phyloP scores from a whole-genome alignment of 345 rosid species.

The Eutrema heterophyllum region DNA sequence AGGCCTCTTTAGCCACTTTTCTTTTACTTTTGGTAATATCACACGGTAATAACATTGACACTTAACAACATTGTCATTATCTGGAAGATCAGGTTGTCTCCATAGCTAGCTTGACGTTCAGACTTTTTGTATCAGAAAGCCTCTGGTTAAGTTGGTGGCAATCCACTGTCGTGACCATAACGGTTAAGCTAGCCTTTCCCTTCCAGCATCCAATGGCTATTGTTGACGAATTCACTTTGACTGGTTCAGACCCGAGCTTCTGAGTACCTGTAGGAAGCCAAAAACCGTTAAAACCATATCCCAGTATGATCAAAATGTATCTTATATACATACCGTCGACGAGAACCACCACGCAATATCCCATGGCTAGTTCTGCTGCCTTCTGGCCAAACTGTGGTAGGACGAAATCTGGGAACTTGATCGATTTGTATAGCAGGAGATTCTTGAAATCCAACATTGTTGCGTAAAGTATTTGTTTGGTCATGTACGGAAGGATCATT shows the following conservation, averaged over 20 bases:
- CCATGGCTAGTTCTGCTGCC: constrained; percentile 70
- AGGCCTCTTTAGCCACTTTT: too few species aligned
- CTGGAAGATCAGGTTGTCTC: neutral
- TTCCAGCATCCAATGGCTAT: constrained; percentile 96
- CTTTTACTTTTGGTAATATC: too few species aligned
- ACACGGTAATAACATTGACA: too few species aligned
- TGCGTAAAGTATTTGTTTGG: constrained; percentile 69
- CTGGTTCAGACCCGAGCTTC: constrained; percentile 25
- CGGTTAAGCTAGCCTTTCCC: constrained; percentile 69
- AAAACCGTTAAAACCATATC: neutral
- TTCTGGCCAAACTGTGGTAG: constrained; percentile 59
- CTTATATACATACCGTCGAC: constrained; percentile 36
- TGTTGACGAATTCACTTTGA: constrained; percentile 43
- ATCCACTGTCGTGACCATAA: constrained; percentile 82
- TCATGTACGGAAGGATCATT: constrained; percentile 77
- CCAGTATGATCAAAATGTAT: neutral
- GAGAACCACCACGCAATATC: constrained; percentile 76
- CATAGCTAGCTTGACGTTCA: constrained; percentile 7
- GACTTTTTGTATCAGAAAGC: constrained; percentile 36
- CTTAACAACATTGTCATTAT: too few species aligned
- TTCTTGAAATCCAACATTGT: constrained; percentile 72
- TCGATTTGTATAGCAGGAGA: constrained; percentile 69
- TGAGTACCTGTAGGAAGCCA: constrained; percentile 35
- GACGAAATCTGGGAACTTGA: constrained; percentile 66
- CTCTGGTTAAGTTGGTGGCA: constrained; percentile 76